Base-by-base conservation (phyloP, 192 early-diverging fungal species). In the Dimargaris xerosporica region DNA sequence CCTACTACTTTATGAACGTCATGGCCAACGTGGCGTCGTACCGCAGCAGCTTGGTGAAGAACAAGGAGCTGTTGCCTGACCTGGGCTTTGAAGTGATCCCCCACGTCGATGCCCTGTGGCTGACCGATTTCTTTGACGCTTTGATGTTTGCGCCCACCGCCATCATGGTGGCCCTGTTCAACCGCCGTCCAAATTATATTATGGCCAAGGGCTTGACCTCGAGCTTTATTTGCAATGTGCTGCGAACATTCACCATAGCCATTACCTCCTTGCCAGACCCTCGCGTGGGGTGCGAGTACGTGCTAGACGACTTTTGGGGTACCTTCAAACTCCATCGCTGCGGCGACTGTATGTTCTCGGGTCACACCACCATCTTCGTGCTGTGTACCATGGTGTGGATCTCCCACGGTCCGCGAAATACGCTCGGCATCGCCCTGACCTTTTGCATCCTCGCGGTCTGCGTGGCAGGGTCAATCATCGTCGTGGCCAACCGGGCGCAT, bases 261-360 rank as follows among this genome's bases (percentile, higher is more conserved):
- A 80, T 85, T 58, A 85, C 83, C 0, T 81, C 79, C 34, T 72
- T 81, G 31, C 83, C 83, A 5, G 83, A 85, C 48, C 78, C 83
- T 2, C 77, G 83, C 2, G 66, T 73, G 4, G 70, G 73, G 1
- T 85, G 83, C 62, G 67, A 78, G 54, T 80, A 77, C 54, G 76
- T 72, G 2, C 23, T 65, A 2, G 78, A 75, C 50, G 75, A 80
- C 43, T 73, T 82, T 62, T 82, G 83, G 51, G 78, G 78, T 1
- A 69, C 78, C 3, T 83, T 85, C 55, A 61, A 68, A 17, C 39
- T 80, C 43, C 81, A 83, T 30, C 69, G 81, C 9, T 85, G 83
- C 64, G 83, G 83, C 30, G 83, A 85, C 48, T 75, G 75, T 25
- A 85, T 83, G 47, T 85, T 79, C 61, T 79, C 77, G 25, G 83